A percentile compares a stretch with the other conserved stretches of the same genome.
These are phyloP conservation scores for Mycosphaerelloides madeirae DNA, from an alignment of 2,329 filamentous ascomycete species.

Conservation along the genomic window DNA sequence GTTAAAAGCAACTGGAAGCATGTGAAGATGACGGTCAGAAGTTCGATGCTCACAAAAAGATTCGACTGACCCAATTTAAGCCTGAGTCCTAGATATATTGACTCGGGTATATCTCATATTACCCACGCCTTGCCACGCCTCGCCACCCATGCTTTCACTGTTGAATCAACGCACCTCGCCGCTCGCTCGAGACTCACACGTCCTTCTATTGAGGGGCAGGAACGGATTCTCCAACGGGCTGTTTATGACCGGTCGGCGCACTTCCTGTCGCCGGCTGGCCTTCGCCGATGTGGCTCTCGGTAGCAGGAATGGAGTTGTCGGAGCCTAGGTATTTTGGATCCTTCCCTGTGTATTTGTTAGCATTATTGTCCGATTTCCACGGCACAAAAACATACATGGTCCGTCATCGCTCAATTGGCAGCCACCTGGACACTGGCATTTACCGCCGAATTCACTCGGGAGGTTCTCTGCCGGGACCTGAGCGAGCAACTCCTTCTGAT, in stretches of 20 bases:
- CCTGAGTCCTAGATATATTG: slow-evolving; percentile 5
- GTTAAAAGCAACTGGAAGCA: too few relatives aligned
- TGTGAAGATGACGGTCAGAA: too few relatives aligned
- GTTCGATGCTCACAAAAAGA: too few relatives aligned
- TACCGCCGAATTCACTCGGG: slow-evolving; percentile 78
- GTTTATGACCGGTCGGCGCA: slow-evolving; percentile 17
- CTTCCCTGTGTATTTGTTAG: slow-evolving; percentile 42
- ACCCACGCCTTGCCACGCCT: slow-evolving; percentile 5
- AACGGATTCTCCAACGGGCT: slow-evolving; percentile 23
- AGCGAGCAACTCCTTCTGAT: slow-evolving; percentile 75
- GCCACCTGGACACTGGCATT: slow-evolving; percentile 74
- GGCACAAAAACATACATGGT: slow-evolving; percentile 55
- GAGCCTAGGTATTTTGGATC: slow-evolving; percentile 62
- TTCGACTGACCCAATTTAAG: slow-evolving; percentile 1
- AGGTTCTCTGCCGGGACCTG: slow-evolving; percentile 90
- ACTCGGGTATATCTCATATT: slow-evolving; percentile 6
- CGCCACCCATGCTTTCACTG: slow-evolving; percentile 6
- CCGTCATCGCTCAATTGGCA: slow-evolving; percentile 85
- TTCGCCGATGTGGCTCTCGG: slow-evolving; percentile 28
- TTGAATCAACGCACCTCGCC: too few relatives aligned
- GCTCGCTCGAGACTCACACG: background rate
- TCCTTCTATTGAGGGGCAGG: slow-evolving; percentile 17
- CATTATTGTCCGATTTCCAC: too few relatives aligned
- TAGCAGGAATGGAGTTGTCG: slow-evolving; percentile 34
- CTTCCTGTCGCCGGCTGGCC: slow-evolving; percentile 22